Base-by-base conservation (phyloP, 192 early-diverging fungal genomes). In the Dissophora ornata region DNA sequence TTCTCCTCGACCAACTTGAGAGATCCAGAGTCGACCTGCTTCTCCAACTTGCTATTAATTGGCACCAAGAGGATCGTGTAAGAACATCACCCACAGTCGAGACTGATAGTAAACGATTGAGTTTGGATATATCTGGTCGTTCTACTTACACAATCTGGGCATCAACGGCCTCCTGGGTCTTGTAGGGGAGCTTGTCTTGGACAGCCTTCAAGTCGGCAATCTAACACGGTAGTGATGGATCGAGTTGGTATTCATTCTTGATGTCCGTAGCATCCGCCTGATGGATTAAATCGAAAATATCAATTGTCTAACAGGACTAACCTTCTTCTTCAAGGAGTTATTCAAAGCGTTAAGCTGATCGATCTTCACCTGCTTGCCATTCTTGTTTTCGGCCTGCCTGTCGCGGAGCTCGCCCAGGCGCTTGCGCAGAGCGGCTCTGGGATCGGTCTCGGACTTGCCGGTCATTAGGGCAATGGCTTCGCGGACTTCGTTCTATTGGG, bases 1-100 rank as follows among this genome's bases (percentile, higher is more conserved):
- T 94, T 95, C 83, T 98, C 96, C 53, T 96, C 96, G 48, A 92
- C 85, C 62, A 98, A 79, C 66, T 91, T 88, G 41, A 93, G 71
- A 26, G 62, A 82, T 63, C 95, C 95, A 34, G 89, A 85, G 46
- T 93, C 90, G 58, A 96, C 87, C 78, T 92, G 85, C 62, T 81
- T 85, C 78, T 97, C 94, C 67, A 90, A 73, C 53, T 91, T 84
- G 58, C 88, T 93, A 42, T 51, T 48, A 12, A 33, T 36, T 21
- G 26, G 25, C 8, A 7, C 26, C 0, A 51, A 25, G 7, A 47
- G 19, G 7, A 47, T 16, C 7, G 45, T 47, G 19, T 38, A 12
- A 38, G 12, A 12, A 36, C 32, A 33, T 1, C 12, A 34, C 21
- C 16, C 12, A n/a, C 1, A 33, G n/a, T 16, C 12, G 51, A 0